phyloP scores from a whole-genome alignment of 768 basidiomycete species.

The Russula emetica region DNA sequence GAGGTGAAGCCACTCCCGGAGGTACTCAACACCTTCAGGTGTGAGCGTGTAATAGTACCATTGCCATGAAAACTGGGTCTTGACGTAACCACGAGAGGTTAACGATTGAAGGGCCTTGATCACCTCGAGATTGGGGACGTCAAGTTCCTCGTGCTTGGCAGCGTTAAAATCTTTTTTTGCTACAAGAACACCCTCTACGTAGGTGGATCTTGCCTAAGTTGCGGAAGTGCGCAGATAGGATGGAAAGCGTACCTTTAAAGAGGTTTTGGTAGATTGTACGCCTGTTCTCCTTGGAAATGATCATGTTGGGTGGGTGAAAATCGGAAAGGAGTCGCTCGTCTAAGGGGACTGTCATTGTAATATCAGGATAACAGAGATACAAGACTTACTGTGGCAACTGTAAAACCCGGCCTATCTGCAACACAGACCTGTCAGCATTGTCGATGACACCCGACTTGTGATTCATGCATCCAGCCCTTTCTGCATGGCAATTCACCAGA shows the following conservation, averaged over 20 bases:
- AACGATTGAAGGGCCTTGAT: slow-evolving; percentile 69
- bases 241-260: slow-evolving; percentile 84
- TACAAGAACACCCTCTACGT: slow-evolving; percentile 92
- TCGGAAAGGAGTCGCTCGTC: slow-evolving; percentile 34
- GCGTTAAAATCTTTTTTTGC: slow-evolving; percentile 99
- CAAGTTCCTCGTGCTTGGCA: slow-evolving; percentile 89
- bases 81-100: slow-evolving; percentile 79
- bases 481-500: slow-evolving; percentile 18
- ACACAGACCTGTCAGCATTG: slow-evolving; percentile 27
- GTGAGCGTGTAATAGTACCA: slow-evolving; percentile 98
- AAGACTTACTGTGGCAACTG: slow-evolving; percentile 37
- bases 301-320: slow-evolving; percentile 60
- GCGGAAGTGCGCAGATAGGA: background rate
- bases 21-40: slow-evolving; percentile 94
- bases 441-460: slow-evolving; percentile 33
- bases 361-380: background rate
- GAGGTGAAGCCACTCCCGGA: slow-evolving; percentile 95
- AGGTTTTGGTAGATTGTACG: slow-evolving; percentile 98
- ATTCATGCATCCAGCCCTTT: slow-evolving; percentile 36
- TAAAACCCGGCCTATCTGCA: slow-evolving; percentile 38
- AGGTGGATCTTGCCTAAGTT: background rate
- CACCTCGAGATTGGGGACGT: slow-evolving; percentile 62
- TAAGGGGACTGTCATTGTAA: slow-evolving; percentile 15
- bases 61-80: slow-evolving; percentile 99
- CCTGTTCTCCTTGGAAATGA: slow-evolving; percentile 94